Conservation (phyloP, 768 basidiomycete genomes). For the Auricularia cornea region DNA sequence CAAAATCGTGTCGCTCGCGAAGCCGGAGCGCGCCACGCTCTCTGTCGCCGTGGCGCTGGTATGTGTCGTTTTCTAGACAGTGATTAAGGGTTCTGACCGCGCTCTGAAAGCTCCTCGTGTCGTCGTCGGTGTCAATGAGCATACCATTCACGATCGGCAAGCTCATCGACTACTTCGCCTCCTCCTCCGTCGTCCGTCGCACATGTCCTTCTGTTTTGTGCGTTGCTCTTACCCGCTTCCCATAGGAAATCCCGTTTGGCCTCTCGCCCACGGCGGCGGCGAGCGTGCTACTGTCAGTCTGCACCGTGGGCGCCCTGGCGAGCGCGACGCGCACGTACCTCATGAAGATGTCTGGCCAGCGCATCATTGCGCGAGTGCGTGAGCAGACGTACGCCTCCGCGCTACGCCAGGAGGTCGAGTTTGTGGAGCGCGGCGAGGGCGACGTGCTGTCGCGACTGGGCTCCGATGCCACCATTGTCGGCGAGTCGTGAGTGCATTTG, state of each 20-base stretch:
- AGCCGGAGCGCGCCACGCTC: slow-evolving; percentile 72
- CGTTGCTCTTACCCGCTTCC: slow-evolving; percentile 1
- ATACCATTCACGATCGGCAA: slow-evolving; percentile 90
- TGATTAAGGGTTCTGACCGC: background rate
- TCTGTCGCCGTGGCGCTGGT: slow-evolving; percentile 58
- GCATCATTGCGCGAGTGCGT: slow-evolving; percentile 83
- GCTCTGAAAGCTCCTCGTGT: slow-evolving; percentile 56
- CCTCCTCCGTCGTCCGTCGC: slow-evolving; percentile 53
- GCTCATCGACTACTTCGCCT: slow-evolving; percentile 88
- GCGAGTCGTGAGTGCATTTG: slow-evolving; percentile 57
- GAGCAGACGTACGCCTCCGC: slow-evolving; percentile 79
- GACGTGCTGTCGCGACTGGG: slow-evolving; percentile 89
- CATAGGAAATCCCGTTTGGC: slow-evolving; percentile 68
- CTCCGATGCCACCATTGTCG: slow-evolving; percentile 87
- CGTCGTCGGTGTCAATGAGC: slow-evolving; percentile 84
- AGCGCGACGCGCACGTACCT: slow-evolving; percentile 78
- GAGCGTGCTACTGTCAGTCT: slow-evolving; percentile 57
- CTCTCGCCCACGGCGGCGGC: slow-evolving; percentile 78
- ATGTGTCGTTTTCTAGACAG: slow-evolving; percentile 11
- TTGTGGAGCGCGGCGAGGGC: slow-evolving; percentile 85
- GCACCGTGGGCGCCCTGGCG: slow-evolving; percentile 76
- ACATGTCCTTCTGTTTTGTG: background rate
- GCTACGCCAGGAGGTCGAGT: slow-evolving; percentile 84
- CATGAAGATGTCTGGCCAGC: slow-evolving; percentile 84
- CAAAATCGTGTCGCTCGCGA: slow-evolving; percentile 71